Percentiles rank a stretch among this genome's conserved stretches.
Conservation (phyloP, 1,284 basidiomycete genomes). For the Xanthoconium separans region DNA sequence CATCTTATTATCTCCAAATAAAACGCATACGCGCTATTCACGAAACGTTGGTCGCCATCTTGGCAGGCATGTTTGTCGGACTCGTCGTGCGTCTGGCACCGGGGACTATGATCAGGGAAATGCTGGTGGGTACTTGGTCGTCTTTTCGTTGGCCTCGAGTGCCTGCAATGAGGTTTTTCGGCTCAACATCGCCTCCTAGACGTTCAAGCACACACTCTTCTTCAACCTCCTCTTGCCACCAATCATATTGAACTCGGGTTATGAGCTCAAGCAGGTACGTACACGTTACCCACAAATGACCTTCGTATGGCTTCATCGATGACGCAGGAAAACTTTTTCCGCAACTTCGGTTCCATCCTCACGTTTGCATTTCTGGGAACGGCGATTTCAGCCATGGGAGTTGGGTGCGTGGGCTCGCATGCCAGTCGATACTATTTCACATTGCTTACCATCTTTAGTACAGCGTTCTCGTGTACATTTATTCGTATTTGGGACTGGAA, state of each 20-base stretch:
- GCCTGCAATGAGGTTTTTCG: too few relatives aligned
- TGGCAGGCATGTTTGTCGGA: slow-evolving; percentile 96
- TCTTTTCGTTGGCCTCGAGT: too few relatives aligned
- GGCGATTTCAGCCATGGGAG: slow-evolving; percentile 94
- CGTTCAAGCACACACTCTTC: slow-evolving; percentile 96
- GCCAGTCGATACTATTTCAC: slow-evolving; percentile 7
- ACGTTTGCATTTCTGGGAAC: slow-evolving; percentile 97
- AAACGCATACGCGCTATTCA: slow-evolving; percentile 95
- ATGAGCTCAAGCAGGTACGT: slow-evolving; percentile 90
- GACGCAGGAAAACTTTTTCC: slow-evolving; percentile 92
- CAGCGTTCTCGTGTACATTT: slow-evolving; percentile 94
- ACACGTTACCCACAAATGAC: background rate
- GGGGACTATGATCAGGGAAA: slow-evolving; percentile 92
- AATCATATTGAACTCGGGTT: slow-evolving; percentile 97
- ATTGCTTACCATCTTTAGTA: slow-evolving; percentile 46
- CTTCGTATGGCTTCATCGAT: background rate
- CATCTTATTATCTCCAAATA: slow-evolving; percentile 97
- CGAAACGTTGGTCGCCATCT: slow-evolving; percentile 94
- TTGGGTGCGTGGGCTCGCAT: slow-evolving; percentile 67
- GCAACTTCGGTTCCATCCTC: slow-evolving; percentile 96
- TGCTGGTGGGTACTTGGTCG: slow-evolving; percentile 73
- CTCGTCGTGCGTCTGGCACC: slow-evolving; percentile 88
- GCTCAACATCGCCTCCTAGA: slow-evolving; percentile 44
- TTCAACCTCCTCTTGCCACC: slow-evolving; percentile 97
- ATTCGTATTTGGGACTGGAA: slow-evolving; percentile 90